These are phyloP conservation scores for Sugiyamaella neomexicana DNA, from an alignment of 1,139 yeast genomes.

Conservation along the genomic window DNA sequence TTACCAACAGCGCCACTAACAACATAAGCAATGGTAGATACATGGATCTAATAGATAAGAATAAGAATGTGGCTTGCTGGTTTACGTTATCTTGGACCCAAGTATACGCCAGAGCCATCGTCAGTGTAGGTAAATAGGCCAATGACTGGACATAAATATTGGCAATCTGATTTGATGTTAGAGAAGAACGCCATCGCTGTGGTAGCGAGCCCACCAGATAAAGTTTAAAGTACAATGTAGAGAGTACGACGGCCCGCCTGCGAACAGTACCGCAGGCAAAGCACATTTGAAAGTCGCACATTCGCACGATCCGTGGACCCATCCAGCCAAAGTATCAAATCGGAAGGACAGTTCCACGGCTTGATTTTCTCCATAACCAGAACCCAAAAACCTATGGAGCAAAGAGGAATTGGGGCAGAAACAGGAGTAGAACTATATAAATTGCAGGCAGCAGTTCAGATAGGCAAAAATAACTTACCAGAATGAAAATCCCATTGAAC, in stretches of 20 bases:
- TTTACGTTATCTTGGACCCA: constrained; percentile 42
- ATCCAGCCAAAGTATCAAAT: constrained; percentile 34
- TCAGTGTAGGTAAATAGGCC: constrained; percentile 32
- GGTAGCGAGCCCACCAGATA: too few species aligned
- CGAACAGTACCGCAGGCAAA: background rate
- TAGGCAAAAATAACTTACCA: constrained; percentile 32
- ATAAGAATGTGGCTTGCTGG: constrained; percentile 33
- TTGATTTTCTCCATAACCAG: constrained; percentile 41
- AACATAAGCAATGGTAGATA: constrained; percentile 40
- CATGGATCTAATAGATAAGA: constrained; percentile 38
- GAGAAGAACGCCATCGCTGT: too few species aligned
- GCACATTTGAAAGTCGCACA: constrained; percentile 18
- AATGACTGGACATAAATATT: constrained; percentile 30
- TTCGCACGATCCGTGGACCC: constrained; percentile 35
- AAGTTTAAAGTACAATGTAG: constrained; percentile 22
- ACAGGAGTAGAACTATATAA: constrained; percentile 35
- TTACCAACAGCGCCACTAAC: constrained; percentile 32
- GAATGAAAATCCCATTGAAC: constrained; percentile 34
- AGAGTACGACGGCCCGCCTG: constrained; percentile 16
- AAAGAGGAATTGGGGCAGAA: constrained; percentile 36
- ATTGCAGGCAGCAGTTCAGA: background rate
- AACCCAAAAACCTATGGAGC: constrained; percentile 37
- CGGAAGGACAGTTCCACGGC: constrained; percentile 26
- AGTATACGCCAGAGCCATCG: constrained; percentile 40
- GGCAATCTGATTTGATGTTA: constrained; percentile 21